Evolutionary conservation across 192 early-diverging fungal species (phyloP), one percentile per base, ranked within the genome.

Genomic region (Podila epicladia): DNA sequence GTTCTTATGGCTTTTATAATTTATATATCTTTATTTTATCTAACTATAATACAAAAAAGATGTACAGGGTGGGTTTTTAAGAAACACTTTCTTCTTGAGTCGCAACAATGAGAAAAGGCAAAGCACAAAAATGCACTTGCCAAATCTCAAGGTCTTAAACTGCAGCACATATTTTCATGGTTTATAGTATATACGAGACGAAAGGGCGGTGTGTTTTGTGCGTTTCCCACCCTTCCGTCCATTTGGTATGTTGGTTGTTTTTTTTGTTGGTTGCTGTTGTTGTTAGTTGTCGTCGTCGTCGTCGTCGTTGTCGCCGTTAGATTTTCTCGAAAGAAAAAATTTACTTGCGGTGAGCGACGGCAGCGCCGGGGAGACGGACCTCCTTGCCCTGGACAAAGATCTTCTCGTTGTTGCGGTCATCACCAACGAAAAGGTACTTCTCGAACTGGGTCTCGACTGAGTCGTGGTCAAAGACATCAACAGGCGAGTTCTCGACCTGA

Each of bases 351-450:
- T 65, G 64, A 28, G 65, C 75, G 26, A 48, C 37, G n/a, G 3
- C 37, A n/a, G 69, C 35, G 33, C 65, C 70, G 8, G 75, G 75
- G 12, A 79, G 65, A 68, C 75, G 75, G 31, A 90, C 85, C 15
- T 78, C 74, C 63, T 85, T 87, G 37, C 96, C 97, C 45, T 79
- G 75, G 37, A 99, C 95, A 84, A 83, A 99, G 17, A 99, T 95
- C 65, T 91, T 82, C 37, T 75, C 67, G 57, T 97, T 90, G 75
- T 95, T 95, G 55, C 95, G 86, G 72, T 97, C 96, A 69, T 95
- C 95, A n/a, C 94, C 96, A 22, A 95, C 80, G 76, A 93, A 97
- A 8, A 99, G 82, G 84, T 96, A 99, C 84, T 97, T 96, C 78
- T 98, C 95, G 74, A 95, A 87, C 67, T 85, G 82, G 28, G 82